Evolutionary conservation across 1,139 yeast species (phyloP).

Genomic region (Yamadazyma mexicana): DNA sequence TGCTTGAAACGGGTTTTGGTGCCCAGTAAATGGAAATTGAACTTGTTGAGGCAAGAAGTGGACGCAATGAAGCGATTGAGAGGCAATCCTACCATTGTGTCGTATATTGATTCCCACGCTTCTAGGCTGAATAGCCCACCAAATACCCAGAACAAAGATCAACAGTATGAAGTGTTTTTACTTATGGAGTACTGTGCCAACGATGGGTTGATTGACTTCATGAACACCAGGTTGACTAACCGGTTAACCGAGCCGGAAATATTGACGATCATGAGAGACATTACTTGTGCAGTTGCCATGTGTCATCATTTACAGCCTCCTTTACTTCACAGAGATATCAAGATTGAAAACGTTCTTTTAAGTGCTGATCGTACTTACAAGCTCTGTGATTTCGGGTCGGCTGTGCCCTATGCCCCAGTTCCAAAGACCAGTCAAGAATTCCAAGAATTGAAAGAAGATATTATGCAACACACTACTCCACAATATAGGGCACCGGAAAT

Average conservation of each 20-base stretch:
- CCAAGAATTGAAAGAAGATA: constrained; percentile 60
- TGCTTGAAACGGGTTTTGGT: constrained; percentile 77
- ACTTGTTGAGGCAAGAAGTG: constrained; percentile 71
- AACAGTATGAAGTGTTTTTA: constrained; percentile 81
- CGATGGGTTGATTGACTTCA: constrained; percentile 86
- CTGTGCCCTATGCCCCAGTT: constrained; percentile 58
- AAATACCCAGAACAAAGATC: constrained; percentile 19
- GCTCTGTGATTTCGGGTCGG: constrained; percentile 78
- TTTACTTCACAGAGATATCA: constrained; percentile 82
- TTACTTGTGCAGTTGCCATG: constrained; percentile 79
- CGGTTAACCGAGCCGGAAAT: constrained; percentile 83
- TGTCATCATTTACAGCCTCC: constrained; percentile 86
- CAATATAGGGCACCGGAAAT: constrained; percentile 83
- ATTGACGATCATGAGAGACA: constrained; percentile 76
- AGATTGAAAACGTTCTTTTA: constrained; percentile 74
- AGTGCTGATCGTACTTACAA: constrained; percentile 58
- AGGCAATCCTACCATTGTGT: constrained; percentile 78
- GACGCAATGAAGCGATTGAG: constrained; percentile 80
- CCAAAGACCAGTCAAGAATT: constrained; percentile 67
- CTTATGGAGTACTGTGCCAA: constrained; percentile 90
- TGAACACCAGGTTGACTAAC: constrained; percentile 86
- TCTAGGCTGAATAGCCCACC: constrained; percentile 44
- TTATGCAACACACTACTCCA: constrained; percentile 76
- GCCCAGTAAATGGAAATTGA: constrained; percentile 68
- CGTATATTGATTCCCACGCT: constrained; percentile 93